A percentile compares a stretch with the other conserved stretches of the same genome.
These are phyloP conservation scores for Jatropha curcas DNA, from an alignment of 345 rosid species.

Conservation along the genomic window DNA sequence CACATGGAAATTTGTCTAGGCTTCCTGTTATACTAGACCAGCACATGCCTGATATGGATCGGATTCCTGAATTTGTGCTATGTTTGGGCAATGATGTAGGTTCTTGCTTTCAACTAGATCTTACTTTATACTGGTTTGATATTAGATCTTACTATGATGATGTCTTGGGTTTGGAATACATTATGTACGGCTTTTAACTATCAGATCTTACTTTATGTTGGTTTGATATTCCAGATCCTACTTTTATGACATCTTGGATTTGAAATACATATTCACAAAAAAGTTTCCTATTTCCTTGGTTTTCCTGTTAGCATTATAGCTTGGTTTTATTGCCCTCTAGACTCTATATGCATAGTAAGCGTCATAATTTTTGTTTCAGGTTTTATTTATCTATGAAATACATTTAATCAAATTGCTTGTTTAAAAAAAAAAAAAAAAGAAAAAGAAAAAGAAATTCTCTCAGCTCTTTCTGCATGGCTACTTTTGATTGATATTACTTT, in stretches of 20 bases:
- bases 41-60: constrained; percentile 93
- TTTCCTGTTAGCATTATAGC: neutral
- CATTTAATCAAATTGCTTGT: neutral
- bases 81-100: constrained; percentile 95
- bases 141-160: neutral
- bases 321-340: neutral
- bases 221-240: constrained; percentile 7
- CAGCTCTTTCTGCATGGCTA: constrained; percentile 1
- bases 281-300: no score
- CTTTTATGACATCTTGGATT: neutral
- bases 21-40: constrained; percentile 96
- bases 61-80: constrained; percentile 84
- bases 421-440: no score
- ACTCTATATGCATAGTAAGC: neutral
- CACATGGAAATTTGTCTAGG: constrained; percentile 68
- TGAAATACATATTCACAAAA: neutral
- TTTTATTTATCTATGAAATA: neutral
- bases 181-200: neutral
- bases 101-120: constrained; percentile 20
- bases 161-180: neutral
- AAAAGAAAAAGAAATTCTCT: no score
- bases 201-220: constrained; percentile 6
- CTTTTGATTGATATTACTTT: neutral
- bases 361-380: neutral
- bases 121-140: constrained; percentile 5